Evolutionary conservation across 306 rosid genomes (phyloP), one percentile per base, ranked within the genome.

Genomic region (Macrotyloma uniflorum): DNA sequence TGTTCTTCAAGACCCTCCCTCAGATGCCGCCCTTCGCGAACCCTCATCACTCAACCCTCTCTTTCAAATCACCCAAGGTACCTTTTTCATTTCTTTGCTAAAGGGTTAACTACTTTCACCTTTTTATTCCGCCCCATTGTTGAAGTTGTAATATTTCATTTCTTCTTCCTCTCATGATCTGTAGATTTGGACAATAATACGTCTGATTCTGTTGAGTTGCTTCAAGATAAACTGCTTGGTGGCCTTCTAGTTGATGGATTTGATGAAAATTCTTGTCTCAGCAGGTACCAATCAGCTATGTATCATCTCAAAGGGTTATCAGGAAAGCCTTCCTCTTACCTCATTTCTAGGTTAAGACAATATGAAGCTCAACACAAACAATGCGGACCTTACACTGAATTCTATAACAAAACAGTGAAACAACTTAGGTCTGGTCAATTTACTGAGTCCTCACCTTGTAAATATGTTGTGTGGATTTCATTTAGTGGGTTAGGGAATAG

Each of bases 1-100:
- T 18, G 89, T 93, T 79, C 88, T 93, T 58, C 88, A 84, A 64
- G 97, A 89, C 80, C 97, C 93, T 2, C 97, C 97, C 16, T 90
- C 93, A 0, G 92, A 93, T 85, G 90, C 79, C 15, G 90, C 30
- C 18, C 18, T 51, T 13, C 50, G 13, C 7, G 85, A 86, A 54
- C 65, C 79, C 70, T 82, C 87, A 1, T 54, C 81, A 24, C 3
- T 75, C 32, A 19, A 70, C 2, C 26, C 77, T 59, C 38, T 82
- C 62, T 65, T 83, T 82, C 75, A 78, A 73, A 24, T 51, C 47
- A 47, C 79, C 10, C 22, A 79, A 84, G 90, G 97, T 92, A 23
- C 42, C 20, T 7, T 0, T 16, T 50, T 47, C 67, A 8, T 72
- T 20, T 18, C 5, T 1, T 49, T 49, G 55, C 55, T 18, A 0